phyloP scores from a whole-genome alignment of 176 grass and related monocot genomes.

The Tillandsia leiboldiana region DNA sequence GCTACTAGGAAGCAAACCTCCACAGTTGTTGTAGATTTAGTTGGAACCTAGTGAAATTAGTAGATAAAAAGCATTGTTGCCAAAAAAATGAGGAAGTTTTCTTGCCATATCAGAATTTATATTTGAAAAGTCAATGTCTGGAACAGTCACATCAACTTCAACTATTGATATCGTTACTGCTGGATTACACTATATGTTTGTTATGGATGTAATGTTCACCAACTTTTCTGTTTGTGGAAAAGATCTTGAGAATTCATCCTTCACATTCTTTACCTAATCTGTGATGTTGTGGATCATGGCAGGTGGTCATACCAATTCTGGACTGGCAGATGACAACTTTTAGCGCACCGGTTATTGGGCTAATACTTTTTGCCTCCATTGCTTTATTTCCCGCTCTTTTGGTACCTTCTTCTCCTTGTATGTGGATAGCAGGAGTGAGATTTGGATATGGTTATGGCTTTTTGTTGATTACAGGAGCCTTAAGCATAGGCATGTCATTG shows the following conservation, averaged over 20 bases:
- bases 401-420: constrained; percentile 20
- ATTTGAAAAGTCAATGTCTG: too few relatives aligned
- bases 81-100: not conserved
- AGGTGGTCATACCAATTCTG: constrained; percentile 23
- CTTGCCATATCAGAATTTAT: not conserved
- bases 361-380: constrained; percentile 17
- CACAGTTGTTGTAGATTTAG: too few relatives aligned
- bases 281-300: constrained; percentile 3
- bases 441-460: constrained; percentile 24
- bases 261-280: not conserved
- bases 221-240: not conserved
- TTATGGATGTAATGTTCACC: too few relatives aligned
- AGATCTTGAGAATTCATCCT: not conserved
- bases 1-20: too few relatives aligned
- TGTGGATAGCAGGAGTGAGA: constrained; percentile 19
- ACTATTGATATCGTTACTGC: too few relatives aligned
- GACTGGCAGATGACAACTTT: constrained; percentile 20
- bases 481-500: constrained; percentile 25
- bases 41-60: too few relatives aligned
- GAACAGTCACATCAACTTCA: too few relatives aligned
- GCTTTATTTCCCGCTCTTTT: constrained; percentile 17
- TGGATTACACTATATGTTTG: too few relatives aligned
- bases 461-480: constrained; percentile 10
- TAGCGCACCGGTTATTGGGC: constrained; percentile 10
- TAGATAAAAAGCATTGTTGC: too few relatives aligned